Evolutionary conservation across 306 rosid species (phyloP), one percentile per base, ranked within the genome.

Genomic region (Urtica urens): DNA sequence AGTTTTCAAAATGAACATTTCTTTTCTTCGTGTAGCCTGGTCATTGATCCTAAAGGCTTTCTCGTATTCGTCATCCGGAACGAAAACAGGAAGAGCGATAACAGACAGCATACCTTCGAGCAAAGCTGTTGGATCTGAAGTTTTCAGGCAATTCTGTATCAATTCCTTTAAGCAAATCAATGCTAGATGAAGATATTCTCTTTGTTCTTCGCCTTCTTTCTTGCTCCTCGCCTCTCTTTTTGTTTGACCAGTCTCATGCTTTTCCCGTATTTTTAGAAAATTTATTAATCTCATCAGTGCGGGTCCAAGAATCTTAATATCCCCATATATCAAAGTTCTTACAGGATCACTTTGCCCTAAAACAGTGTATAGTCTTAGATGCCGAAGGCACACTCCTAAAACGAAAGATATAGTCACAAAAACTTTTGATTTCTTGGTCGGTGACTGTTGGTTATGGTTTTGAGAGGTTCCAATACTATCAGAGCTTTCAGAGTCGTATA

Each of bases 101-200:
- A 59, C 39, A 25, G 55, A 64, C 46, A 53, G 54, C 54, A 70
- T 3, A 38, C 54, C 71, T 39, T 70, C 71, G 43, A 70, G 71
- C 59, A 70, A 59, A 64, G 53, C 64, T 48, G 59, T 42, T 23
- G 59, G 40, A 18, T 54, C 56, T 34, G 63, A 18, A 19, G 54
- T 42, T 38, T 25, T 3, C 23, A 49, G 38, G 49, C 46, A 41
- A 48, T 58, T 39, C 38, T 2, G 40, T 22, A 70, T 48, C 62
- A 70, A 38, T 42, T 70, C 76, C 76, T 64, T 64, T 42, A 70
- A 35, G 63, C 76, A 64, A 14, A 54, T 7, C 42, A 70, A 59
- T 33, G 72, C 71, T 38, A 59, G 63, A 49, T 59, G 63, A 45
- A 69, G 65, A 57, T 51, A 37, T 20, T 64, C 76, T 51, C 51